Base-by-base conservation (phyloP, 2,329 filamentous ascomycete genomes). In the Cryphonectria nitschkei region DNA sequence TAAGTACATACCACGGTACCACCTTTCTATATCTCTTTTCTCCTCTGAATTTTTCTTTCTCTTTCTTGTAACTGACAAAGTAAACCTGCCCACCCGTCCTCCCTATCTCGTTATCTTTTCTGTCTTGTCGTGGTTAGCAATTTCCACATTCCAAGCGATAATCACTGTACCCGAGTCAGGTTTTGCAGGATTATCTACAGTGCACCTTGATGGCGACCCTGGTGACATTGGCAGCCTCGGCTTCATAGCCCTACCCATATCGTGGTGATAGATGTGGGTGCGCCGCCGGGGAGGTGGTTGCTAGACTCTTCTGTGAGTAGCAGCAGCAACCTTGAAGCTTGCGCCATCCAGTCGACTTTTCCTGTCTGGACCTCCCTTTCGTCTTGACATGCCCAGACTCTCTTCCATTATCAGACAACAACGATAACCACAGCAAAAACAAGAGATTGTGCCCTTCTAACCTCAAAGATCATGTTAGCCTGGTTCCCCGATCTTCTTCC, bases 141-240 rank as follows among this genome's bases (percentile, higher is more conserved):
- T 63, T 50, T 50, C 69, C 41, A 32, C 39, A 50, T 3, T 63
- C 39, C 43, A 39, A 16, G 11, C 39, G 41, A 29, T 43, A 26
- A 50, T 50, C 11, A 50, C 22, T 50, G 46, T 50, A 11, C 39
- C 60, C 37, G 41, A 39, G 41, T 39, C 61, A 39, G 37, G 61
- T 13, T 41, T 41, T 39, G 37, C 39, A 26, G 70, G 50, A 61
- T 56, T 16, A 41, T 39, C 26, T 58, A 56, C 26, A 58, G 46
- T 46, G 69, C 58, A 67, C 64, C 69, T 73, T 73, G 71, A 71
- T 73, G 71, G 71, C 69, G 66, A 46, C 62, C 50, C 52, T 72
- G 71, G 63, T 7, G 63, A 65, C 63, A 43, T 65, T 14, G 26
- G 65, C 65, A 62, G 67, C 26, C 46, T 58, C 62, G 71, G 64